These are phyloP conservation scores for Climacium dendroides DNA, from an alignment of 225 moss, liverwort and hornwort species.

Conservation along the genomic window DNA sequence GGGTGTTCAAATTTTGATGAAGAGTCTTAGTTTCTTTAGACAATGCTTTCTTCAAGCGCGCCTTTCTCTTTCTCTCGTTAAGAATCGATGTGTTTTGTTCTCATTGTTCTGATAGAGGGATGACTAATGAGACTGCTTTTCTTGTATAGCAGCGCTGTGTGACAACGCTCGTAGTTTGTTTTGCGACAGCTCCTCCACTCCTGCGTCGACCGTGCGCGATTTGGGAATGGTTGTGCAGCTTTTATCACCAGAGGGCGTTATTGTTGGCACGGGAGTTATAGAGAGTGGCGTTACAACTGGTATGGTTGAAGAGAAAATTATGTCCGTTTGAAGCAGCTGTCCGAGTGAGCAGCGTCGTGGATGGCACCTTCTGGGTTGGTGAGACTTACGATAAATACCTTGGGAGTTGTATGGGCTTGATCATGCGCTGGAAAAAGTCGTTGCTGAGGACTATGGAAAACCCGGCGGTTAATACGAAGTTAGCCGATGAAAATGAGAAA, in stretches of 20 bases:
- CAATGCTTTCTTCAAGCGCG: background rate
- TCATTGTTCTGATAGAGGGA: background rate
- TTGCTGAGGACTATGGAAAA: background rate
- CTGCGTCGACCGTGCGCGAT: background rate
- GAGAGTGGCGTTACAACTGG: background rate
- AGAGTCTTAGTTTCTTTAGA: background rate
- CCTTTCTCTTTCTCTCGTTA: background rate
- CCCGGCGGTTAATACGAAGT: background rate
- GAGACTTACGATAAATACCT: background rate
- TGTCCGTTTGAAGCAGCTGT: background rate
- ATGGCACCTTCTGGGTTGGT: background rate
- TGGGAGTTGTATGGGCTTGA: background rate
- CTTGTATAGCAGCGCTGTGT: background rate
- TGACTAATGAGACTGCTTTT: background rate
- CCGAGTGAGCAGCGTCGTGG: background rate
- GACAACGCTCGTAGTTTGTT: background rate
- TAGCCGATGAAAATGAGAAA: background rate
- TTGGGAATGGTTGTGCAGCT: background rate
- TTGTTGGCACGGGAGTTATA: background rate
- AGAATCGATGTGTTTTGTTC: background rate
- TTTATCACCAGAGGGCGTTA: background rate
- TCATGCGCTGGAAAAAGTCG: background rate
- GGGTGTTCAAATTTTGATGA: background rate
- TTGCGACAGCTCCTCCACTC: background rate
- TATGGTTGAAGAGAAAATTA: background rate